Percentiles rank a stretch among this genome's conserved stretches.
Evolutionary conservation across 2,329 filamentous ascomycete genomes (phyloP).

Genomic region (Teratosphaeria gauchensis): DNA sequence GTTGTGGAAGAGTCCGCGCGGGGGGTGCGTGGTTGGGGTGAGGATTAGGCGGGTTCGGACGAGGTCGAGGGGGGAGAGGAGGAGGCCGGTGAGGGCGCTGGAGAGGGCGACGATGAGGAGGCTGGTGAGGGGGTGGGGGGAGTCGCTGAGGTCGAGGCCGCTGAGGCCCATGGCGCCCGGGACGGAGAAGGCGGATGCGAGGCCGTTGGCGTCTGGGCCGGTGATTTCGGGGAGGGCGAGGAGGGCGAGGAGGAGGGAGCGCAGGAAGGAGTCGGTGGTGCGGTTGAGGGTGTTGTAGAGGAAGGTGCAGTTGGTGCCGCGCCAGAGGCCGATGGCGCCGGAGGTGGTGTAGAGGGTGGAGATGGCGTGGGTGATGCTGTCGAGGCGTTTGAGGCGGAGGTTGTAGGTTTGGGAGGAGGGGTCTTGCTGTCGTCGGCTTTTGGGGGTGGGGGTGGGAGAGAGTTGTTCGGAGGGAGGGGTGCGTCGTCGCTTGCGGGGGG

Average conservation of each 20-base stretch:
- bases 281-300: slow-evolving; percentile 80
- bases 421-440: slow-evolving; percentile 13
- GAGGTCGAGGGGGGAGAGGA: slow-evolving; percentile 80
- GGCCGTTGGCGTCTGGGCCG: slow-evolving; percentile 62
- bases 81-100: slow-evolving; percentile 61
- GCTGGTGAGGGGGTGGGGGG: slow-evolving; percentile 71
- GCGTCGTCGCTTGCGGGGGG: slow-evolving; percentile 30
- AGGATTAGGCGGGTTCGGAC: slow-evolving; percentile 80
- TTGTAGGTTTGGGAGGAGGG: slow-evolving; percentile 37
- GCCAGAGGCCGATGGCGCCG: slow-evolving; percentile 88
- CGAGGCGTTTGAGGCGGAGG: slow-evolving; percentile 61
- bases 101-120: slow-evolving; percentile 62
- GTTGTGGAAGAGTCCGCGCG: slow-evolving; percentile 68
- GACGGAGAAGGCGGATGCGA: slow-evolving; percentile 44
- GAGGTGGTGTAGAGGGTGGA: slow-evolving; percentile 83
- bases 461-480: slow-evolving; percentile 12
- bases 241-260: slow-evolving; percentile 80
- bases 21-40: slow-evolving; percentile 58
- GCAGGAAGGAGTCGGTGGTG: slow-evolving; percentile 82
- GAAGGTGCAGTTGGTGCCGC: slow-evolving; percentile 84
- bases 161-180: slow-evolving; percentile 26
- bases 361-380: slow-evolving; percentile 78
- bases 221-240: slow-evolving; percentile 82
- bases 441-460: slow-evolving; percentile 20
- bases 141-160: slow-evolving; percentile 69